Conservation (phyloP, 2,329 filamentous ascomycete species). For the Endothia cerciana region DNA sequence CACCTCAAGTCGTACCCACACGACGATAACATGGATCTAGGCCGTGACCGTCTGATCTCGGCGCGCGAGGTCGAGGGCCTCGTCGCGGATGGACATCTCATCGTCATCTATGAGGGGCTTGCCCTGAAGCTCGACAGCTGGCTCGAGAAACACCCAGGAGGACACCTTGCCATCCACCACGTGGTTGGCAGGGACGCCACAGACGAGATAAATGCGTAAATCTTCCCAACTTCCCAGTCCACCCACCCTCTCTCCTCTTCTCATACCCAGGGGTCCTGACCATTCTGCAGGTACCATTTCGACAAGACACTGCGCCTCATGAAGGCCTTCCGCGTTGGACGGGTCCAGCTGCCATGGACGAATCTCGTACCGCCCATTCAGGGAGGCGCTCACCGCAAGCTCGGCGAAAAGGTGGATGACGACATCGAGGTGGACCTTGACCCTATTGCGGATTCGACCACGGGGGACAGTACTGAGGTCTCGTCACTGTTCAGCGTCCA, state of each 20-base stretch:
- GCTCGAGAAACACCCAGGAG: conserved; percentile 63
- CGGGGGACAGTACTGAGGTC: conserved; percentile 18
- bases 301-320: conserved; percentile 57
- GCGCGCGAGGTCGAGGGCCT: conserved; percentile 51
- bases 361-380: conserved; percentile 63
- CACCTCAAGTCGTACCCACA: not conserved
- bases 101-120: conserved; percentile 60
- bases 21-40: conserved; percentile 35
- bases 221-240: conserved; percentile 28
- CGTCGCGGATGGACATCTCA: conserved; percentile 58
- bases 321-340: conserved; percentile 64
- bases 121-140: conserved; percentile 61
- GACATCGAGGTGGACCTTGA: conserved; percentile 8
- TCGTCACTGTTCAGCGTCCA: conserved; percentile 19
- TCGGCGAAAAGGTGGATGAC: conserved; percentile 2
- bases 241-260: no score
- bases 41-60: conserved; percentile 49
- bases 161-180: conserved; percentile 61
- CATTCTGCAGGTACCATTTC: conserved; percentile 58
- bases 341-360: conserved; percentile 50
- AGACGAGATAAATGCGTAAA: conserved; percentile 62
- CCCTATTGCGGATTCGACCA: conserved; percentile 4
- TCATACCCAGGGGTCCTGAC: not conserved
- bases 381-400: conserved; percentile 32
- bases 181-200: conserved; percentile 64